These are phyloP conservation scores for Phialophora verrucosa DNA, from an alignment of 2,329 filamentous ascomycete genomes.

Conservation along the genomic window DNA sequence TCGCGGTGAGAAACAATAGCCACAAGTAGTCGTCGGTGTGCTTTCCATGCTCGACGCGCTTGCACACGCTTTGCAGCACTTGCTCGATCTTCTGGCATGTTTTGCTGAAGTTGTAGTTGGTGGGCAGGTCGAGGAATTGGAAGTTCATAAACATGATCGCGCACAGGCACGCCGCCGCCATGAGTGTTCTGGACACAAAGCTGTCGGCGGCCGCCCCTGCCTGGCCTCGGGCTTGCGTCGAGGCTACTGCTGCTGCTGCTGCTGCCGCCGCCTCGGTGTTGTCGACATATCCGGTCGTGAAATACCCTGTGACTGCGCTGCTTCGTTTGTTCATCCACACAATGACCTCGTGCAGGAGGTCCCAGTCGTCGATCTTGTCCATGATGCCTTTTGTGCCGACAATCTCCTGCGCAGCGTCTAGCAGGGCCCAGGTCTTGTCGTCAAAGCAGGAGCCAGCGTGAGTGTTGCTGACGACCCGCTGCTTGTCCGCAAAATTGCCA, in stretches of 20 bases:
- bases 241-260: not conserved
- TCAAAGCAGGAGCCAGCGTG: slow-evolving; percentile 6
- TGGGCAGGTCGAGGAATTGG: slow-evolving; percentile 20
- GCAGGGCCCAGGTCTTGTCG: not conserved
- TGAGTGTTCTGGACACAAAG: slow-evolving; percentile 5
- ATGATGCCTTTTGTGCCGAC: slow-evolving; percentile 23
- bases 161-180: slow-evolving; percentile 18
- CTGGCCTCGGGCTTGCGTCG: not conserved
- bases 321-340: slow-evolving; percentile 25
- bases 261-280: slow-evolving; percentile 1
- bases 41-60: not conserved
- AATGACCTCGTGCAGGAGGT: slow-evolving; percentile 20
- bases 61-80: slow-evolving; percentile 5
- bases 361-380: slow-evolving; percentile 12
- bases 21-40: slow-evolving; percentile 17
- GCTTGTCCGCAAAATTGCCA: not conserved
- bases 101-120: slow-evolving; percentile 30
- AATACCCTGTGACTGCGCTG: slow-evolving; percentile 18
- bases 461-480: not conserved
- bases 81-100: slow-evolving; percentile 23
- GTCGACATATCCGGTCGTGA: slow-evolving; percentile 19
- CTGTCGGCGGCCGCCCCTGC: not conserved
- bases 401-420: slow-evolving; percentile 23
- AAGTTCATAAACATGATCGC: slow-evolving; percentile 29
- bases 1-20: slow-evolving; percentile 21